Base-by-base conservation (phyloP, 768 basidiomycete genomes). In the Russula vinacea region DNA sequence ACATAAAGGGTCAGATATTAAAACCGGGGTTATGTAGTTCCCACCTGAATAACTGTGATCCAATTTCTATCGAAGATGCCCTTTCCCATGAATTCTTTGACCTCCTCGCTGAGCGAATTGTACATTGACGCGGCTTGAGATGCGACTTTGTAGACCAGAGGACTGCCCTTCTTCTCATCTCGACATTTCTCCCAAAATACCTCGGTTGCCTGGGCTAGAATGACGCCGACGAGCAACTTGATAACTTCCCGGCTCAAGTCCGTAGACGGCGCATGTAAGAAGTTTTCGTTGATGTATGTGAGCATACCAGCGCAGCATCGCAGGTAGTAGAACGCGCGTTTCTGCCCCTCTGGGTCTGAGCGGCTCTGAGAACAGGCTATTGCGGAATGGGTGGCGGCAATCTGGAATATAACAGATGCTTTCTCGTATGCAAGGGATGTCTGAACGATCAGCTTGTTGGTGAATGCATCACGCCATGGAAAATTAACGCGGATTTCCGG, bases 241-340 rank as follows among this genome's bases (percentile, higher is more conserved):
- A 99, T 83, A 60, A 98, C 92, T 64, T 98, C 96, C 22, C 93
- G 83, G 71, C 88, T 89, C 51, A 98, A 84, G 76, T 98, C 97
- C 1, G 92, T 97, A 24, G 91, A 94, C 0, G 97, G 97, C 0
- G 96, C 97, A 71, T 99, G 97, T 0, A 99, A 79, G 75, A 99
- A 99, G 82, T 99, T 98, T 76, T 99, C 97, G 78, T 98, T 98
- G 79, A 99, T 94, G 74, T 98, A 99, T 7, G 88, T 93, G 72
- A 98, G 85, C 93, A 99, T 97, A 22, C 97, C 97, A 2, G 95
- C 92, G 47, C 90, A 87, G 13, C 90, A 86, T 19, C 89, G 81
- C 70, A 93, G 91, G 76, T 93, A 95, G 76, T 92, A 85, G 78
- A 97, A 99, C 0, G 96, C 86, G 39, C 69, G 64, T 64, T 72